Percentiles rank a stretch among this genome's conserved stretches.
These are phyloP conservation scores for Fusarium sp. DNA, from an alignment of 2,329 filamentous ascomycete species.

Conservation along the genomic window DNA sequence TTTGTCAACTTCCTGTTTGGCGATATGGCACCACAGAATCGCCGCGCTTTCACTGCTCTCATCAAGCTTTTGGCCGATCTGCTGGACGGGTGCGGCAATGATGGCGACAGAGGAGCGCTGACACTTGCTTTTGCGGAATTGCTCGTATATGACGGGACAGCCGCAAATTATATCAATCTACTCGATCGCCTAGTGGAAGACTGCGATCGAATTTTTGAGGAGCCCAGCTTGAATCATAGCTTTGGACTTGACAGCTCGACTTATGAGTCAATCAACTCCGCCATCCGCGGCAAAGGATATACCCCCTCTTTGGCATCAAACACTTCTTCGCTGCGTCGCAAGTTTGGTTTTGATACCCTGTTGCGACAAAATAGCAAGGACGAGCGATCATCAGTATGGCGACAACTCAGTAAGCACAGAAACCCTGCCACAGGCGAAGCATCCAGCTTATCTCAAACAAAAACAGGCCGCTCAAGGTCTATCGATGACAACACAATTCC, in stretches of 20 bases:
- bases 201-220: slow-evolving; percentile 88
- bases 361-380: slow-evolving; percentile 83
- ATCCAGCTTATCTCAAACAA: slow-evolving; percentile 74
- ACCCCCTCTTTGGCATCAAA: slow-evolving; percentile 86
- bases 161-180: slow-evolving; percentile 87
- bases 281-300: slow-evolving; percentile 68
- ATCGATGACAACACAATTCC: slow-evolving; percentile 74
- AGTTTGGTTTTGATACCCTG: slow-evolving; percentile 83
- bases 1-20: slow-evolving; percentile 74
- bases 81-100: slow-evolving; percentile 89
- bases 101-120: slow-evolving; percentile 88
- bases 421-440: slow-evolving; percentile 69
- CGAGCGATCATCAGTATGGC: slow-evolving; percentile 83
- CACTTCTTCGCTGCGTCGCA: slow-evolving; percentile 84
- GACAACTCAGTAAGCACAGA: slow-evolving; percentile 87
- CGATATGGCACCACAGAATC: slow-evolving; percentile 76
- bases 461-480: slow-evolving; percentile 78
- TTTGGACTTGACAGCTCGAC: slow-evolving; percentile 56
- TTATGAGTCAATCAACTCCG: slow-evolving; percentile 71
- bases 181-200: slow-evolving; percentile 91
- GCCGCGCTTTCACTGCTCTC: slow-evolving; percentile 83
- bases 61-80: slow-evolving; percentile 89
- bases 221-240: slow-evolving; percentile 60
- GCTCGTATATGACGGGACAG: slow-evolving; percentile 79
- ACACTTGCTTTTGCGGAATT: slow-evolving; percentile 91